Evolutionary conservation across 1,284 basidiomycete genomes (phyloP).

Genomic region (Boletus smithii): DNA sequence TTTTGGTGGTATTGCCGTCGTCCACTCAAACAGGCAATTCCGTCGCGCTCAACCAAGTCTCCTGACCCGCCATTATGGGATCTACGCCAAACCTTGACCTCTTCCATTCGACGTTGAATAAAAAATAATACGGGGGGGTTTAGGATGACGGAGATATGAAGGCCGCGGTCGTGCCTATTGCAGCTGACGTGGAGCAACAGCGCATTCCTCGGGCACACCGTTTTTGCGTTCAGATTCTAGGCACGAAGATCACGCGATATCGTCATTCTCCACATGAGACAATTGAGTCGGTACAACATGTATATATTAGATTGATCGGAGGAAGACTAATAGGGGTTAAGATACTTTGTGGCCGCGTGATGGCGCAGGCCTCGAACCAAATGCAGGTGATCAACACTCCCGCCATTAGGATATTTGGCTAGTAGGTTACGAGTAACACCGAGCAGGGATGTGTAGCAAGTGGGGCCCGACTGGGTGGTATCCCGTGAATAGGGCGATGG

Average conservation of each 20-base stretch:
- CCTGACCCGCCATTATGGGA: conserved; percentile 6
- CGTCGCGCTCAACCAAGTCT: background rate
- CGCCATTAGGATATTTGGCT: background rate
- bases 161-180: conserved; percentile 15
- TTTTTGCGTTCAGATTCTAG: conserved; percentile 2
- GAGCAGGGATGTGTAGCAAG: background rate
- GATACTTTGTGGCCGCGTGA: conserved; percentile 7
- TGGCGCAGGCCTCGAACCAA: background rate
- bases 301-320: conserved; percentile 7
- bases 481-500: background rate
- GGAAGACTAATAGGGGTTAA: conserved; percentile 15
- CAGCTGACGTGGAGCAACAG: background rate
- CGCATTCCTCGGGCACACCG: conserved; percentile 11
- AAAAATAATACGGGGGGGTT: background rate
- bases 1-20: background rate
- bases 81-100: background rate
- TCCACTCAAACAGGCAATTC: conserved; percentile 1
- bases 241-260: conserved; percentile 5
- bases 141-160: conserved; percentile 16
- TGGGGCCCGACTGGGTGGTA: background rate
- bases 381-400: conserved; percentile 6
- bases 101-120: conserved; percentile 8
- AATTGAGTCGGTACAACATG: background rate
- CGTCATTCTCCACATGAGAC: conserved; percentile 8
- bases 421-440: background rate